Base-by-base conservation (phyloP, 345 rosid genomes). In the Firmiana major region DNA sequence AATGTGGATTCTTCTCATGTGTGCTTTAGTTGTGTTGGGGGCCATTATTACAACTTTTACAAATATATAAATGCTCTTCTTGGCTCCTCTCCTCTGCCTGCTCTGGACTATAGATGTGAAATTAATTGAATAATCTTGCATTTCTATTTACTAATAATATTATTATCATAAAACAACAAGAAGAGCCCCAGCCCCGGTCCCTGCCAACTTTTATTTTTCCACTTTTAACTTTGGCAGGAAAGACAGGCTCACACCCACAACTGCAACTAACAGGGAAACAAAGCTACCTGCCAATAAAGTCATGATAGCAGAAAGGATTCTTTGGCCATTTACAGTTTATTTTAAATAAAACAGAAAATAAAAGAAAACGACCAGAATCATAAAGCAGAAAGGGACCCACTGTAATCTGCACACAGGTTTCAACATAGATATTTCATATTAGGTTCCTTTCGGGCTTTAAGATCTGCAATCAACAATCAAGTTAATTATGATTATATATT, bases 371-470 rank as follows among this genome's bases (percentile, higher is more conserved):
- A 8, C 59, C 59, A 54, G 24, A 42, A 66, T n/a, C 71, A 66
- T 42, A 66, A 10, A n/a, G 53, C 53, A 42, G 71, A 43, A 66
- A 60, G 46, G 53, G 31, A 11, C 49, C 0, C 17, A 43, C 24
- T 43, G 53, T 43, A 22, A 67, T 67, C 31, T 67, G 54, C 54
- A 54, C 63, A 73, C 0, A 42, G 67, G 21, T 74, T 58, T 74
- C 53, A 15, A 42, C 67, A 58, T 74, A 13, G 36, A 58, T 58
- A 54, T 40, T 73, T 73, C 63, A 16, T 13, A 9, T 31, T n/a
- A n/a, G n/a, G n/a, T n/a, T n/a, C n/a, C n/a, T n/a, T n/a, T n/a
- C n/a, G n/a, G n/a, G 34, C 54, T 68, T 67, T n/a, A 67, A 24
- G 2, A 13, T 45, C 53, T 21, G 57, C 55, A 69, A 6, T n/a